These are phyloP conservation scores for Termitomyces sp. DNA, from an alignment of 768 basidiomycete genomes.

Conservation along the genomic window DNA sequence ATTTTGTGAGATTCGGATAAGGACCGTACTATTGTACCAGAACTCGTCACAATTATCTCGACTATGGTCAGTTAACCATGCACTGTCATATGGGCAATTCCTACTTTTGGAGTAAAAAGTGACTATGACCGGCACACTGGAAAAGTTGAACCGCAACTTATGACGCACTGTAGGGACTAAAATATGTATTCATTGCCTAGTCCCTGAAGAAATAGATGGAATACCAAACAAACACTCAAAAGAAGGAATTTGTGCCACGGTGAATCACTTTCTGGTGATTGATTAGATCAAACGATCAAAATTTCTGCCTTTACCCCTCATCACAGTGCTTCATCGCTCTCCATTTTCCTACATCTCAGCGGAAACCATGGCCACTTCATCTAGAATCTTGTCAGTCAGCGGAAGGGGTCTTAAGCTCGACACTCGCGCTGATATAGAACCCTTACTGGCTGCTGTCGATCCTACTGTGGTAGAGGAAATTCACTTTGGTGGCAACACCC, in stretches of 20 bases:
- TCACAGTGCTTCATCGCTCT: neutral
- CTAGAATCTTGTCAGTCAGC: slow-evolving; percentile 40
- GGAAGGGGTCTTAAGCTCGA: slow-evolving; percentile 82
- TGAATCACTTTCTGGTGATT: neutral
- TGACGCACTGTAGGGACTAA: no score
- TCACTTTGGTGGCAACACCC: slow-evolving; percentile 90
- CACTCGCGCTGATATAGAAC: slow-evolving; percentile 69
- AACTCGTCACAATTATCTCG: no score
- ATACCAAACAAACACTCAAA: no score
- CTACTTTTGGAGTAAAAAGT: no score
- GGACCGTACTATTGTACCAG: neutral
- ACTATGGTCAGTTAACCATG: no score
- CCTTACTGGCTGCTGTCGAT: slow-evolving; percentile 63
- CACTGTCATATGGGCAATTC: no score
- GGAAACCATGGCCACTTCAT: slow-evolving; percentile 23
- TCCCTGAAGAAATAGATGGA: no score
- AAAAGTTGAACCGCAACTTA: no score
- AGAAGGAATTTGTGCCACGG: no score
- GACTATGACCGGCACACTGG: no score
- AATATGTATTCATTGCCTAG: no score
- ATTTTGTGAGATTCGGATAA: neutral
- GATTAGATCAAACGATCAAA: slow-evolving; percentile 8
- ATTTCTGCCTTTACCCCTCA: neutral
- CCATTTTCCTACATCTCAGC: neutral
- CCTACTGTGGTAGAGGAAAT: slow-evolving; percentile 77